Evolutionary conservation across 2,329 filamentous ascomycete genomes (phyloP).

Genomic region (Didymella segeticola): DNA sequence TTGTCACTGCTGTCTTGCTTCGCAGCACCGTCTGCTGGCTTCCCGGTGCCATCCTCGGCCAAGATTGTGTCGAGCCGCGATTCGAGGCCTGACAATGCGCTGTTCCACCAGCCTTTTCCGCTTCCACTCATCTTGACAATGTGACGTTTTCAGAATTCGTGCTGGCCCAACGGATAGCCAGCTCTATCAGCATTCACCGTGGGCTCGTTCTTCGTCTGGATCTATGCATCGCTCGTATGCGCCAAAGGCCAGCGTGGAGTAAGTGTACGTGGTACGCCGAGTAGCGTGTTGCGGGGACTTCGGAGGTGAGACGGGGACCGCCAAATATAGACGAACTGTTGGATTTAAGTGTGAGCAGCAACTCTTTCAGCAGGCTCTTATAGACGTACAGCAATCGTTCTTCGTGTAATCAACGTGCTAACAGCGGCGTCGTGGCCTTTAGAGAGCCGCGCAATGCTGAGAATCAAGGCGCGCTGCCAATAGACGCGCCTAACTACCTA

Average conservation of each 20-base stretch:
- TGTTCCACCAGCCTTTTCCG: constrained; percentile 56
- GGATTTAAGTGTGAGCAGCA: neutral
- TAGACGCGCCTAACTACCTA: constrained; percentile 3
- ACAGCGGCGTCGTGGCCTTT: constrained; percentile 28
- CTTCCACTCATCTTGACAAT: constrained; percentile 37
- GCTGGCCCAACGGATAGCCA: constrained; percentile 3
- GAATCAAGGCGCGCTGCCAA: constrained; percentile 18
- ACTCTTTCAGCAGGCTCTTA: neutral
- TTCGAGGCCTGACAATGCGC: constrained; percentile 92
- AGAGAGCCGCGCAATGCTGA: constrained; percentile 22
- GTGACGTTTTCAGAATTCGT: neutral
- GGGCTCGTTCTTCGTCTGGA: constrained; percentile 34
- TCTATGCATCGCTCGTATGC: constrained; percentile 40
- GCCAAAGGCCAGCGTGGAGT: constrained; percentile 38
- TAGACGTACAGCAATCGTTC: neutral
- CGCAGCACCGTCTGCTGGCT: constrained; percentile 47
- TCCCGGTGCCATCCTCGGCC: constrained; percentile 71
- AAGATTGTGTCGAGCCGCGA: constrained; percentile 91
- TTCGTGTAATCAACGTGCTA: neutral
- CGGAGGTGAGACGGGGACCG: constrained; percentile 19
- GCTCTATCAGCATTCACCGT: constrained; percentile 39
- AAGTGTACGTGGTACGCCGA: constrained; percentile 31
- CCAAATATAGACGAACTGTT: neutral
- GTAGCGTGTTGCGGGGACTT: constrained; percentile 29
- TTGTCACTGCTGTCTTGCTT: constrained; percentile 42